Conservation (phyloP, 2,329 filamentous ascomycete genomes). For the Aureobasidium mangrovei region DNA sequence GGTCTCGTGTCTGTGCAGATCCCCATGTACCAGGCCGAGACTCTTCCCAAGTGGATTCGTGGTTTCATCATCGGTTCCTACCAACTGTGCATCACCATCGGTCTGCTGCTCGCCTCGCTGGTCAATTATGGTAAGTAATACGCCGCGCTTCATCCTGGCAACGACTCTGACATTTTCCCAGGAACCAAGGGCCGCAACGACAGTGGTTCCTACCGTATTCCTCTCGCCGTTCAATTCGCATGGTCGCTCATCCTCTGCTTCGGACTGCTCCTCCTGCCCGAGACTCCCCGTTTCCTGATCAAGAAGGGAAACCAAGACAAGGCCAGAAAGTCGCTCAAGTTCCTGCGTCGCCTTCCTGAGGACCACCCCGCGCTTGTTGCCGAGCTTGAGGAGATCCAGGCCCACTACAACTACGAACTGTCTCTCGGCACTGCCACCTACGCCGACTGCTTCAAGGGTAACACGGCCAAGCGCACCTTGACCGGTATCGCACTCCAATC, state of each 20-base stretch:
- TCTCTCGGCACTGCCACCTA: slow-evolving; percentile 15
- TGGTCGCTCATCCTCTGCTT: slow-evolving; percentile 65
- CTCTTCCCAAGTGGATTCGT: slow-evolving; percentile 62
- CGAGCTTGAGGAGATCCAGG: slow-evolving; percentile 21
- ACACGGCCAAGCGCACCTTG: slow-evolving; percentile 35
- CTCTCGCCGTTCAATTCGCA: slow-evolving; percentile 65
- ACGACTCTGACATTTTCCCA: background rate
- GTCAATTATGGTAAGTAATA: slow-evolving; percentile 50
- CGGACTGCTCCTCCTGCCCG: slow-evolving; percentile 65
- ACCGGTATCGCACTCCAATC: slow-evolving; percentile 34
- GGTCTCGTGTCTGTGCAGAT: slow-evolving; percentile 51
- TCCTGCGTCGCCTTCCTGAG: slow-evolving; percentile 18
- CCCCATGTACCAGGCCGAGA: slow-evolving; percentile 76
- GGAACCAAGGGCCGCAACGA: slow-evolving; percentile 50
- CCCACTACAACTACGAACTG: slow-evolving; percentile 19
- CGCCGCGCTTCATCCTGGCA: background rate
- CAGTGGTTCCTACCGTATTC: slow-evolving; percentile 55
- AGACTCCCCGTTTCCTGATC: slow-evolving; percentile 74
- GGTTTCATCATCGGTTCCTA: slow-evolving; percentile 67
- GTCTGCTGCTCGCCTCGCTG: slow-evolving; percentile 61
- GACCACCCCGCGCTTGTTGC: slow-evolving; percentile 20
- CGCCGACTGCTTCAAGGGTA: slow-evolving; percentile 42
- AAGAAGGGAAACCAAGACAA: slow-evolving; percentile 59
- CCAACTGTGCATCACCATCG: slow-evolving; percentile 71
- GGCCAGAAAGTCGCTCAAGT: slow-evolving; percentile 49